Evolutionary conservation across 352 stramenopile species (phyloP).

Genomic region (Pythium utonaiense): DNA sequence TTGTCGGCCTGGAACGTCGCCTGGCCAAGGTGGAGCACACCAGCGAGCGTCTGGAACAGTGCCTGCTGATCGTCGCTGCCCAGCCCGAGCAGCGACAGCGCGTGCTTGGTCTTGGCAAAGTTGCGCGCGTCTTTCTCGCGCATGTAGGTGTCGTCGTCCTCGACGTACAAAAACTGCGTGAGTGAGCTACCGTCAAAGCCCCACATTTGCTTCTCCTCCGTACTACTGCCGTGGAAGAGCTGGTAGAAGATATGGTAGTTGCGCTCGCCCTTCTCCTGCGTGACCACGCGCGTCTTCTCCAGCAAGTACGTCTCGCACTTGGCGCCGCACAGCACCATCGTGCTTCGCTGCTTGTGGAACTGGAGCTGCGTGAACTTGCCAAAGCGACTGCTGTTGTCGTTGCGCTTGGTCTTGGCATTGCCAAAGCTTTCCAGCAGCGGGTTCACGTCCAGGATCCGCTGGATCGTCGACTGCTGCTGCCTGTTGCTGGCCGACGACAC

Average conservation of each 20-base stretch:
- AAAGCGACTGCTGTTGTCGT: conserved; percentile 93
- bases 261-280: neutral
- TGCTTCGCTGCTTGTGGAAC: conserved; percentile 69
- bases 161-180: conserved; percentile 51
- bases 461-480: conserved; percentile 60
- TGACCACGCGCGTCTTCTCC: neutral
- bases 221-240: conserved; percentile 52
- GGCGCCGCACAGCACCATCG: conserved; percentile 76
- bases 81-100: conserved; percentile 60
- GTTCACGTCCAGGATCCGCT: conserved; percentile 95
- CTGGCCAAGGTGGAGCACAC: conserved; percentile 82
- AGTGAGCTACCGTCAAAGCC: conserved; percentile 28
- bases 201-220: conserved; percentile 35
- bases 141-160: conserved; percentile 35
- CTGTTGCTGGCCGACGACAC: conserved; percentile 6
- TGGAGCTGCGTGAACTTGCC: conserved; percentile 57
- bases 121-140: conserved; percentile 41
- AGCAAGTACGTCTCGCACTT: conserved; percentile 93
- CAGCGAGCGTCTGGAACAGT: conserved; percentile 65
- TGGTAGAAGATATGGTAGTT: conserved; percentile 97
- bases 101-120: conserved; percentile 61
- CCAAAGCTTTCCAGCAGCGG: conserved; percentile 98
- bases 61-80: conserved; percentile 41
- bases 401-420: conserved; percentile 96
- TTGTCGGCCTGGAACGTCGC: conserved; percentile 40